A percentile compares a stretch with the other conserved stretches of the same genome.
These are phyloP conservation scores for Auricularia sp. DNA, from an alignment of 768 basidiomycete genomes.

Conservation along the genomic window DNA sequence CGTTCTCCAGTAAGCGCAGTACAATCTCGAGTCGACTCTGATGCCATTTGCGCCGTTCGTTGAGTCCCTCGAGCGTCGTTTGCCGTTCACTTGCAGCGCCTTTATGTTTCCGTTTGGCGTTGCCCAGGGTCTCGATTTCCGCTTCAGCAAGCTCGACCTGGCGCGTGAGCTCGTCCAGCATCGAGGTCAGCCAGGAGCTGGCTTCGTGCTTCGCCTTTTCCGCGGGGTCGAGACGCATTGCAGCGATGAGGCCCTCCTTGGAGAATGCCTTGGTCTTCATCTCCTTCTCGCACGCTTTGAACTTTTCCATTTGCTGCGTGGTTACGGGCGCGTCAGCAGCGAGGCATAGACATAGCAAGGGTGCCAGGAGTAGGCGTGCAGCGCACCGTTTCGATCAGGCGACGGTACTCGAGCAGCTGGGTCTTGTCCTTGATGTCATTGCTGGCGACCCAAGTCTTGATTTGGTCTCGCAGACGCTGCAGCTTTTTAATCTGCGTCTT, in stretches of 20 bases:
- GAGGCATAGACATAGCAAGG: neutral
- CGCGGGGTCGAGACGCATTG: slow-evolving; percentile 89
- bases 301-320: slow-evolving; percentile 98
- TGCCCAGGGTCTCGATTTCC: slow-evolving; percentile 80
- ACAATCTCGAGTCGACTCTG: slow-evolving; percentile 87
- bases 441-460: slow-evolving; percentile 92
- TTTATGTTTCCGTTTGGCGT: slow-evolving; percentile 69
- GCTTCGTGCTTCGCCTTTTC: slow-evolving; percentile 93
- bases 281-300: slow-evolving; percentile 99
- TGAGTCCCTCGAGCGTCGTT: slow-evolving; percentile 77
- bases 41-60: slow-evolving; percentile 95
- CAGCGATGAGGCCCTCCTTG: slow-evolving; percentile 93
- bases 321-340: slow-evolving; percentile 9
- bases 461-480: slow-evolving; percentile 74
- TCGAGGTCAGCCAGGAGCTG: slow-evolving; percentile 64
- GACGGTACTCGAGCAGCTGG: slow-evolving; percentile 81
- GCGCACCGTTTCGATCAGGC: slow-evolving; percentile 89
- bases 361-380: neutral
- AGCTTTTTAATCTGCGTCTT: slow-evolving; percentile 99
- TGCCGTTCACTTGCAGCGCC: slow-evolving; percentile 60
- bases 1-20: slow-evolving; percentile 86
- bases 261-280: slow-evolving; percentile 99
- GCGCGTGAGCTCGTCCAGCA: slow-evolving; percentile 84
- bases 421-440: slow-evolving; percentile 99
- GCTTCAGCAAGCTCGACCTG: slow-evolving; percentile 94